phyloP scores from a whole-genome alignment of 768 basidiomycete species.

The Amylocystis lapponica region DNA sequence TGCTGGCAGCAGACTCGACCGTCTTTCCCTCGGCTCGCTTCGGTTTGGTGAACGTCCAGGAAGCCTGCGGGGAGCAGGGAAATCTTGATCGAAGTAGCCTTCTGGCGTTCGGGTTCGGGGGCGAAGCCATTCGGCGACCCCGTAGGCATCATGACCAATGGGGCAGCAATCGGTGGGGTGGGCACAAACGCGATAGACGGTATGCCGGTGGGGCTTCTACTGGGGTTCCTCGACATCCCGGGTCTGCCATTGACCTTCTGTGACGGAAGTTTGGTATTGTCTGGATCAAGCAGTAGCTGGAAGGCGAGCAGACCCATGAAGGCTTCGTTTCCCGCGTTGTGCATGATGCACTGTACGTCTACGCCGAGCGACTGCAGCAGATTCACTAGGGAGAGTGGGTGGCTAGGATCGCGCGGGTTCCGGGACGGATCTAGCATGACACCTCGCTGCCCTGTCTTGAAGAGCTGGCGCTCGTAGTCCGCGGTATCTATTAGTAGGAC shows the following conservation, averaged over 20 bases:
- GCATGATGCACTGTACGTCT: conserved; percentile 37
- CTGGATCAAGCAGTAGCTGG: conserved; percentile 62
- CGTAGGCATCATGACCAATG: conserved; percentile 12
- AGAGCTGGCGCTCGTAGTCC: conserved; percentile 57
- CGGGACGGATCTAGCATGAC: conserved; percentile 58
- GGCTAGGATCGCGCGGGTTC: conserved; percentile 42
- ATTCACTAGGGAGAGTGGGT: conserved; percentile 57
- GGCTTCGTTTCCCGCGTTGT: conserved; percentile 82
- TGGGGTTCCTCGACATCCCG: conserved; percentile 13
- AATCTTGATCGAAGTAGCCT: neutral
- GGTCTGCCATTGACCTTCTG: conserved; percentile 9
- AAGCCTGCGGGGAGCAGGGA: no score
- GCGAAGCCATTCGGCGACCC: conserved; percentile 11
- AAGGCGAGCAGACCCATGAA: conserved; percentile 62
- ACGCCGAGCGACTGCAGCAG: conserved; percentile 56
- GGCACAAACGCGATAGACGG: conserved; percentile 13
- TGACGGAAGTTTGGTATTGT: conserved; percentile 28
- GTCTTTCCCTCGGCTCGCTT: no score
- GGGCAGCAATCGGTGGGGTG: conserved; percentile 6
- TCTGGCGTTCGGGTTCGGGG: conserved; percentile 1
- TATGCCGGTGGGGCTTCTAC: conserved; percentile 10
- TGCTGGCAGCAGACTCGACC: neutral
- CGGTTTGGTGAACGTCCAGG: no score
- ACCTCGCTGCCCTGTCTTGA: conserved; percentile 49
- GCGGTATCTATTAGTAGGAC: conserved; percentile 63